A percentile compares a stretch with the other conserved stretches of the same genome.
phyloP scores from a whole-genome alignment of 2,329 filamentous ascomycete species.

The Stemphylium lycopersici region DNA sequence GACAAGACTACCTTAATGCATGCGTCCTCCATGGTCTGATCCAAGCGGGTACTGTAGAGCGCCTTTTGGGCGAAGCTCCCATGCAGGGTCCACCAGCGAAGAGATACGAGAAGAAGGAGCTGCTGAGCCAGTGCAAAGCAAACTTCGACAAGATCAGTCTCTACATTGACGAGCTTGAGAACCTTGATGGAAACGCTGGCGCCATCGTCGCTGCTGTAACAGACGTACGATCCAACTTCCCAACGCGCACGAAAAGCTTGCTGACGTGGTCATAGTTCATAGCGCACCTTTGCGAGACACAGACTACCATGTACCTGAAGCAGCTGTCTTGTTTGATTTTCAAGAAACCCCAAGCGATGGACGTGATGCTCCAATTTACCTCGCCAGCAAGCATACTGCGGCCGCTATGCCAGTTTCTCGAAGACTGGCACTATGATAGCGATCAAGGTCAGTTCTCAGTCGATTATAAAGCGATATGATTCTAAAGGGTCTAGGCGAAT shows the following conservation, averaged over 20 bases:
- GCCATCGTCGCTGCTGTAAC: constrained; percentile 75
- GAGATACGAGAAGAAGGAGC: constrained; percentile 75
- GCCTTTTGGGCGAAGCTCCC: constrained; percentile 81
- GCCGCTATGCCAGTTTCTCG: constrained; percentile 75
- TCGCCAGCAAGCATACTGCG: constrained; percentile 72
- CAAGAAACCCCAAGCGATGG: constrained; percentile 72
- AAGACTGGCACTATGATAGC: constrained; percentile 81
- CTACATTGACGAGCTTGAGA: constrained; percentile 81
- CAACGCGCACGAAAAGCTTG: neutral
- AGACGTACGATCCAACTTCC: constrained; percentile 40
- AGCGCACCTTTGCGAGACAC: constrained; percentile 70
- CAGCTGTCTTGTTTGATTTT: constrained; percentile 74
- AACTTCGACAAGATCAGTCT: constrained; percentile 78
- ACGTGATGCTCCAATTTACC: constrained; percentile 77
- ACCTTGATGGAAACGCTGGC: constrained; percentile 89
- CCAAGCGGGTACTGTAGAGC: constrained; percentile 75
- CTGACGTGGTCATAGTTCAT: constrained; percentile 61
- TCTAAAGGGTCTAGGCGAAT: constrained; percentile 63
- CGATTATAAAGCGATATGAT: neutral
- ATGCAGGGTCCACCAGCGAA: constrained; percentile 78
- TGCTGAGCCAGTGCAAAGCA: constrained; percentile 77
- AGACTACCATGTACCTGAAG: constrained; percentile 82
- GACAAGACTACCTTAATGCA: constrained; percentile 85
- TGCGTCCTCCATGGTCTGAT: constrained; percentile 90
- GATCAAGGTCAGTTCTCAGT: constrained; percentile 64